Base-by-base conservation (phyloP, 495 filamentous ascomycete species). In the Parathielavia appendiculata region DNA sequence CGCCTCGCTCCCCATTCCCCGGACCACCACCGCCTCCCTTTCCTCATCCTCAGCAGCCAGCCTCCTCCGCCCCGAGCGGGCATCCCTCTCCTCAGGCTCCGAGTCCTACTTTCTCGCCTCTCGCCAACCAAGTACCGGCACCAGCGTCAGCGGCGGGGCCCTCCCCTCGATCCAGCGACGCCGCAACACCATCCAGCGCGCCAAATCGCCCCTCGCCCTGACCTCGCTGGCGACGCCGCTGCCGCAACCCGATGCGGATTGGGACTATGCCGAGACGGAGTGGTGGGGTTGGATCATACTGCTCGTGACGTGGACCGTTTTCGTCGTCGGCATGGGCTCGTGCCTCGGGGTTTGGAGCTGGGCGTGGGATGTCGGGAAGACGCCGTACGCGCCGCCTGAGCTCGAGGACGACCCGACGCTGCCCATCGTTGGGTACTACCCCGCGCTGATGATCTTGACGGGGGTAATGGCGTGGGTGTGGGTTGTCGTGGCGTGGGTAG, bases 311-410 rank as follows among this genome's bases (percentile, higher is more conserved):
- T 98, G 93, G 93, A 70, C 92, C 26, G 90, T 96, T 26, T 96
- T 97, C 68, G 90, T 97, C 32, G 83, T 91, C 1, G 93, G 93
- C 26, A 97, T 97, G 86, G 93, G 93, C 32, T 91, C 87, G 40
- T 96, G 91, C 68, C 80, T 96, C 16, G 93, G 86, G n/a, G 85
- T 97, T n/a, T 98, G 93, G 93, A 93, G 85, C 70, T 98, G 93
- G 93, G 92, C 93, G 0, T 97, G 93, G 93, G 93, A 97, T 75
- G 92, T 97, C 8, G 92, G 91, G n/a, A 90, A 91, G 68, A 96
- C 90, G 17, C 91, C 91, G 0, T 92, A 95, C 68, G 92, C 91
- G 54, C 92, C 93, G 38, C 89, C 91, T 7, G 92, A 96, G 70
- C 77, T 96, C 43, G 90, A 96, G 69, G 90, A 96, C 74, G 91